Evolutionary conservation across 306 rosid genomes (phyloP).

Genomic region (Sesbania bispinosa): DNA sequence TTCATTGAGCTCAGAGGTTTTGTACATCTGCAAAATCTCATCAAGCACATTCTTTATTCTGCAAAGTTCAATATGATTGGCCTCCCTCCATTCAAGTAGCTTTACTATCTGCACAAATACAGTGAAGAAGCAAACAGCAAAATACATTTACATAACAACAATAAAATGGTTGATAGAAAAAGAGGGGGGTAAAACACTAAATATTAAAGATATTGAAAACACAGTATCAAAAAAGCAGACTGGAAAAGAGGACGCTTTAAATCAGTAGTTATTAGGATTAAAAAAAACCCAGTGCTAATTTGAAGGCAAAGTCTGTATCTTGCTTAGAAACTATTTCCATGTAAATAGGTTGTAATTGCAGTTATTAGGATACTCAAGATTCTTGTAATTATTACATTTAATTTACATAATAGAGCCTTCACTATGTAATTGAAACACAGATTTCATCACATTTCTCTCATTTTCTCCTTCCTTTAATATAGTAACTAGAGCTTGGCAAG

Average conservation of each 20-base stretch:
- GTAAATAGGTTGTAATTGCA: too few relatives aligned
- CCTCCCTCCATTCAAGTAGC: conserved; percentile 91
- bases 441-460: too few relatives aligned
- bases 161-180: neutral
- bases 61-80: conserved; percentile 91
- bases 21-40: conserved; percentile 75
- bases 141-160: conserved; percentile 2
- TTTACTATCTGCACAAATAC: conserved; percentile 80
- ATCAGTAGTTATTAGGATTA: neutral
- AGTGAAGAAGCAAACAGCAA: conserved; percentile 23
- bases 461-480: too few relatives aligned
- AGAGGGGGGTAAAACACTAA: neutral
- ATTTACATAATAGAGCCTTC: too few relatives aligned
- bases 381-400: too few relatives aligned
- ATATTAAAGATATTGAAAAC: conserved; percentile 9
- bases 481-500: too few relatives aligned
- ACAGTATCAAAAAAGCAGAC: neutral
- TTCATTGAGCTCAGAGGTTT: conserved; percentile 56
- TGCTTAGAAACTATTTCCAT: too few relatives aligned
- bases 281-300: neutral
- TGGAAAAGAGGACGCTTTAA: neutral
- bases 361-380: too few relatives aligned
- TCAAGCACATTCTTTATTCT: conserved; percentile 85
- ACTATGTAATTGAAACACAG: too few relatives aligned
- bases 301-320: neutral